Percentiles rank a stretch among this genome's conserved stretches.
Evolutionary conservation across 805 yeast species (phyloP).

Genomic region (Metschnikowia shivogae): DNA sequence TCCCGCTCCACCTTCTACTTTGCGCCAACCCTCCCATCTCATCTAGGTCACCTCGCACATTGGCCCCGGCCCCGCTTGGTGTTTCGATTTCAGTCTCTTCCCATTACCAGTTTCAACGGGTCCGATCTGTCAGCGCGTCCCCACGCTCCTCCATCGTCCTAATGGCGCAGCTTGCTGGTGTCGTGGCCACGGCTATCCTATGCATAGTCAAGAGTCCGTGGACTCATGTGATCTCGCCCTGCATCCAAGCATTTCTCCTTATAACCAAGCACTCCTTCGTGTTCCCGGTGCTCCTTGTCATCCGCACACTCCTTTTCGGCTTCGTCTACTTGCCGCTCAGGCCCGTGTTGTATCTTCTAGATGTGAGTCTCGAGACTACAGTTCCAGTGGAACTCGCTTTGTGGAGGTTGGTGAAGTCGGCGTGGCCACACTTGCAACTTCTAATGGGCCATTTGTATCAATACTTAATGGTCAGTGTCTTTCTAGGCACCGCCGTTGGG

Average conservation of each 20-base stretch:
- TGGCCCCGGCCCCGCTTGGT: too few species aligned
- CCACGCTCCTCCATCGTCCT: background rate
- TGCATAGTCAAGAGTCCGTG: slow-evolving; percentile 11
- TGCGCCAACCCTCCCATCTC: too few species aligned
- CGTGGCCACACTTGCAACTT: slow-evolving; percentile 13
- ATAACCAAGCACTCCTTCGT: slow-evolving; percentile 11
- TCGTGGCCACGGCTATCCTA: background rate
- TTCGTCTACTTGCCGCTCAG: slow-evolving; percentile 16
- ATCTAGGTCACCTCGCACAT: too few species aligned
- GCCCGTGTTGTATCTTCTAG: slow-evolving; percentile 11
- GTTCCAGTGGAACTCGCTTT: slow-evolving; percentile 17
- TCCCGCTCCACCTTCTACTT: too few species aligned
- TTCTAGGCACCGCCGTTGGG: slow-evolving; percentile 16
- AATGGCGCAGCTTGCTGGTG: background rate
- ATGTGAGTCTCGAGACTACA: slow-evolving; percentile 10
- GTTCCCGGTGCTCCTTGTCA: slow-evolving; percentile 12
- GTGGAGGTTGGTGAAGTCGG: slow-evolving; percentile 6
- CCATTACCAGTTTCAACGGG: too few species aligned
- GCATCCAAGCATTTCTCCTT: slow-evolving; percentile 6
- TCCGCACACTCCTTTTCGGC: slow-evolving; percentile 17
- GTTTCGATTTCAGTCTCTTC: too few species aligned
- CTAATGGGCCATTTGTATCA: slow-evolving; percentile 13
- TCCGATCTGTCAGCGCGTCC: background rate
- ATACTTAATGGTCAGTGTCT: slow-evolving; percentile 14
- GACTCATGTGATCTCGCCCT: slow-evolving; percentile 10